Evolutionary conservation across 2,329 filamentous ascomycete genomes (phyloP), one percentile per base, ranked within the genome.

Genomic region (Cadophora sp.): DNA sequence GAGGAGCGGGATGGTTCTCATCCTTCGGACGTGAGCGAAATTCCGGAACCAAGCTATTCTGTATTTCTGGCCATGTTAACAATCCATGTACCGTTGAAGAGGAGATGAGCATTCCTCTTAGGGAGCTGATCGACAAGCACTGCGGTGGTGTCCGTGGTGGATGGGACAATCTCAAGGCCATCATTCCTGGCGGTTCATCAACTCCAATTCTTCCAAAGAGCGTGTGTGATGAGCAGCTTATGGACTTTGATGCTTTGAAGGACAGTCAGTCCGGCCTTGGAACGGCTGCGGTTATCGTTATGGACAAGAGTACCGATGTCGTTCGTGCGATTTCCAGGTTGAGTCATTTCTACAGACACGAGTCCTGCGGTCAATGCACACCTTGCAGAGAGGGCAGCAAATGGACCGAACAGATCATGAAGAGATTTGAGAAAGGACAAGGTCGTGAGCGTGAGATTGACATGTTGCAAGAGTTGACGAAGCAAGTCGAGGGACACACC

Each of bases 371-470:
- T 69, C 96, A 99, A 84, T 99, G 96, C 86, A 99, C 96, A 68
- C 96, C 96, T n/a, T 99, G 96, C 87, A 92, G 96, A 79, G 96
- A 99, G 84, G 96, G 96, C 73, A 97, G 92, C 85, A 97, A 97
- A 85, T 99, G 96, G 96, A 97, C 95, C 12, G 92, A 97, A 82
- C 94, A 99, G 86, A 98, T 99, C 81, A 98, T 99, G 96, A 86
- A 92, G 81, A 91, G 96, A 67, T 97, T 99, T 76, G 94, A 97
- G 85, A 92, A 92, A 81, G 96, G 96, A 68, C 89, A 93, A 81
- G 96, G 92, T 69, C 90, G 92, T 71, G 89, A 91, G 81, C 88
- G 96, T 70, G 96, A 99, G 83, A 99, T 99, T 80, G 96, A 99
- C 81, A 99, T 99, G 96, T 88, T 99, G 74, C 96, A 97, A 84